Base-by-base conservation (phyloP, 148 eudicot species). In the Bassia scoparia region DNA sequence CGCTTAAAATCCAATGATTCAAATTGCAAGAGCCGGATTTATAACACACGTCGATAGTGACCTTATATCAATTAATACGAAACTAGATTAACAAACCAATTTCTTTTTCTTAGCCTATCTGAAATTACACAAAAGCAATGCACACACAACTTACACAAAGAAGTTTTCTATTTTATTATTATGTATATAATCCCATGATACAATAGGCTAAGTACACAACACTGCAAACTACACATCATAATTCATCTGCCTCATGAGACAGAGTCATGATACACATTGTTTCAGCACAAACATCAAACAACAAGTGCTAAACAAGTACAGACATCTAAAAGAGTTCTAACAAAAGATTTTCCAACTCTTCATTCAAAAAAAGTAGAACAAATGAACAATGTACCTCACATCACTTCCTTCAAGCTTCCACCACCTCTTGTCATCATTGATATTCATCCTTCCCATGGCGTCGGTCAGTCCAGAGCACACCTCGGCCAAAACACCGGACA, bases 401-500 rank as follows among this genome's bases (percentile, higher is more conserved):
- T 27, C 5, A 1, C 18, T 10, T 68, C 29, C 37, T n/a, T 76
- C 79, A 80, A 66, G 31, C 68, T 41, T 80, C 79, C 38, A 80
- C 91, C 21, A 87, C 88, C 81, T 75, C 13, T 73, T 79, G 70
- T 85, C 88, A 74, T 72, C 87, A 77, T 68, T 75, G 38, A 87
- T 78, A 77, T 85, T 80, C 69, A 84, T 62, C 35, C 89, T 85
- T 17, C 78, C 82, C 87, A 89, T 85, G 0, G 81, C 86, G 17
- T 87, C 89, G 26, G 74, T 81, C 65, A 89, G 84, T 44, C 92
- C 92, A 11, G 86, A 77, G 79, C 89, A 84, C 38, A 73, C 77
- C 76, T 87, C 87, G 2, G 87, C 97, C 81, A 93, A 69, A 9
- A 86, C 80, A 67, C 43, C 74, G 1, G 95, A 87, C 97, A 67